A percentile compares a stretch with the other conserved stretches of the same genome.
Evolutionary conservation across 2,329 filamentous ascomycete genomes (phyloP).

Genomic region (Beauveria caledonica): DNA sequence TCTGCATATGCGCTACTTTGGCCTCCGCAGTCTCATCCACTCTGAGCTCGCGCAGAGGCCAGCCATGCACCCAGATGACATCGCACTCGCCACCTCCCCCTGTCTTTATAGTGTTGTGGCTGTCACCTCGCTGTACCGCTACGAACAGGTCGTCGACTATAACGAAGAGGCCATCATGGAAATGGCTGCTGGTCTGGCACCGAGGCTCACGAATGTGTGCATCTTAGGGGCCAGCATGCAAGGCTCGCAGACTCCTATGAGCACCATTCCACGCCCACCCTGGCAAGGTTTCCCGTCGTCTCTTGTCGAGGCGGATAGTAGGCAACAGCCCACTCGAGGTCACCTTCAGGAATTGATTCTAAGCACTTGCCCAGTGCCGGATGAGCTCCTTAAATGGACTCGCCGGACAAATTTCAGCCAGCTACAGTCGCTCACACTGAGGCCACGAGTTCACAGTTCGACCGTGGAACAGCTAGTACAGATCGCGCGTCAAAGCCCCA

Average conservation of each 20-base stretch:
- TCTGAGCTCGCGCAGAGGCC: not conserved
- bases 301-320: not conserved
- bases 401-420: not conserved
- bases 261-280: not conserved
- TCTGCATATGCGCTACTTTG: constrained; percentile 3
- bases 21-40: not conserved
- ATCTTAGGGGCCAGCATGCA: not conserved
- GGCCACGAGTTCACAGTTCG: not conserved
- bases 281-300: not conserved
- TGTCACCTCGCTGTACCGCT: not conserved
- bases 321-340: not conserved
- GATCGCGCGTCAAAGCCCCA: not conserved
- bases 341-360: not conserved
- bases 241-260: not conserved
- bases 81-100: constrained; percentile 3
- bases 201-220: constrained; percentile 1
- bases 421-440: not conserved
- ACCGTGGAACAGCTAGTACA: not conserved
- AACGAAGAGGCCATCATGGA: constrained; percentile 4
- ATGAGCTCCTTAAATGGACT: not conserved
- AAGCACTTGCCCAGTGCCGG: not conserved
- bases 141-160: not conserved
- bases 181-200: constrained; percentile 1
- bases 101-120: constrained; percentile 8
- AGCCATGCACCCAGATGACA: not conserved